Percentiles rank a stretch among this genome's conserved stretches.
Evolutionary conservation across 2,329 filamentous ascomycete species (phyloP).

Genomic region (Exophiala xenobiotica): DNA sequence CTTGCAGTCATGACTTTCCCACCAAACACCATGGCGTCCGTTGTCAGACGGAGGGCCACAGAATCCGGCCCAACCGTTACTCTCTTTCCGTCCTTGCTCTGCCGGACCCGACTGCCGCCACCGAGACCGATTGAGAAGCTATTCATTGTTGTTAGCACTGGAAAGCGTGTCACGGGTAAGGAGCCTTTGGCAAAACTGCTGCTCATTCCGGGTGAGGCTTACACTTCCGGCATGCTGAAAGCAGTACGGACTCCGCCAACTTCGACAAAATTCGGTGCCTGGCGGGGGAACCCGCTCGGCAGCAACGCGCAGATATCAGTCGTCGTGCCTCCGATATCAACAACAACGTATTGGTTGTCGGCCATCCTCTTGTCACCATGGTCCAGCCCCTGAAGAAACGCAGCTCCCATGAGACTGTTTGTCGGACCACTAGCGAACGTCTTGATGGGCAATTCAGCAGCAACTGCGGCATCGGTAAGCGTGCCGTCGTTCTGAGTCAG

Average conservation of each 20-base stretch:
- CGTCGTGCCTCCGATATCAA: constrained; percentile 62
- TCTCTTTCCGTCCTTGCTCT: constrained; percentile 27
- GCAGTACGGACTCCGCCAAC: constrained; percentile 60
- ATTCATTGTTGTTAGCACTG: too few species aligned
- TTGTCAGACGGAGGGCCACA: constrained; percentile 53
- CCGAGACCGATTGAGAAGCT: constrained; percentile 51
- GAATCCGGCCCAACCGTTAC: constrained; percentile 57
- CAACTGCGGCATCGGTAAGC: constrained; percentile 54
- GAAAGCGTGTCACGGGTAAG: too few species aligned
- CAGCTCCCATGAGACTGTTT: constrained; percentile 63
- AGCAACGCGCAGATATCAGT: constrained; percentile 60
- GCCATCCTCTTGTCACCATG: constrained; percentile 22
- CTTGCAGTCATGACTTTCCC: constrained; percentile 55
- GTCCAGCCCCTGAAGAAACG: constrained; percentile 51
- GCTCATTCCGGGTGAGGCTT: too few species aligned
- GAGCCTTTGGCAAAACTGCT: too few species aligned
- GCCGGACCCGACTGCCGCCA: constrained; percentile 51
- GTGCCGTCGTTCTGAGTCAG: constrained; percentile 66
- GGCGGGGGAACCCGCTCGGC: constrained; percentile 59
- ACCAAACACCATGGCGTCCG: constrained; percentile 54
- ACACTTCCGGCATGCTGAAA: constrained; percentile 59
- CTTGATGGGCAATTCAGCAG: constrained; percentile 57
- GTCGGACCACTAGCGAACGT: constrained; percentile 65
- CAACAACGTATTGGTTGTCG: constrained; percentile 45
- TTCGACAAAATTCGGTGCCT: constrained; percentile 59